phyloP scores from a whole-genome alignment of 805 yeast genomes.

The Wickerhamiella vanderwaltii region DNA sequence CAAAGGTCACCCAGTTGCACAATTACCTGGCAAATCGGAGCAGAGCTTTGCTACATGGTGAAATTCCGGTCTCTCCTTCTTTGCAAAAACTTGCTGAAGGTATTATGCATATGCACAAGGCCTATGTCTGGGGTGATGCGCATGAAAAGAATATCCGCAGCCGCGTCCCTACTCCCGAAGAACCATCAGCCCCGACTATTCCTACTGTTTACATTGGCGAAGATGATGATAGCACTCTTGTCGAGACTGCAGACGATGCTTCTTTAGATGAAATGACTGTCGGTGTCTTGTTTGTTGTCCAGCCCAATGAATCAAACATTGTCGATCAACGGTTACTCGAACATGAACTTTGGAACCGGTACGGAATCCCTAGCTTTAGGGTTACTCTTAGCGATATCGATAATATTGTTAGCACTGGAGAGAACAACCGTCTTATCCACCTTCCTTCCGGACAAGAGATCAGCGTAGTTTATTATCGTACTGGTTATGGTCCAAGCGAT shows the following conservation, averaged over 20 bases:
- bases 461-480: conserved; percentile 78
- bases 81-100: conserved; percentile 51
- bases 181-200: background rate
- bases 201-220: conserved; percentile 3
- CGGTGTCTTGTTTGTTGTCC: conserved; percentile 64
- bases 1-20: conserved; percentile 70
- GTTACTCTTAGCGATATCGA: conserved; percentile 51
- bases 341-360: conserved; percentile 44
- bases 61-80: conserved; percentile 60
- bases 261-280: conserved; percentile 18
- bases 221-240: conserved; percentile 13
- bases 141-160: conserved; percentile 7
- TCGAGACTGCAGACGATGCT: background rate
- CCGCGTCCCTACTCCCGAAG: conserved; percentile 4
- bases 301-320: conserved; percentile 74
- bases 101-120: conserved; percentile 49
- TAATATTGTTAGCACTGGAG: conserved; percentile 30
- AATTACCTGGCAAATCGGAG: conserved; percentile 35
- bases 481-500: conserved; percentile 81
- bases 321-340: conserved; percentile 86
- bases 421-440: conserved; percentile 35
- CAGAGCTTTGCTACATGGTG: conserved; percentile 31
- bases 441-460: conserved; percentile 53
- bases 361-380: conserved; percentile 52
- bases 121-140: conserved; percentile 31